A percentile compares a stretch with the other conserved stretches of the same genome.
These are phyloP conservation scores for Phlyctochytrium planicorne DNA, from an alignment of 192 early-diverging fungal genomes.

Conservation along the genomic window DNA sequence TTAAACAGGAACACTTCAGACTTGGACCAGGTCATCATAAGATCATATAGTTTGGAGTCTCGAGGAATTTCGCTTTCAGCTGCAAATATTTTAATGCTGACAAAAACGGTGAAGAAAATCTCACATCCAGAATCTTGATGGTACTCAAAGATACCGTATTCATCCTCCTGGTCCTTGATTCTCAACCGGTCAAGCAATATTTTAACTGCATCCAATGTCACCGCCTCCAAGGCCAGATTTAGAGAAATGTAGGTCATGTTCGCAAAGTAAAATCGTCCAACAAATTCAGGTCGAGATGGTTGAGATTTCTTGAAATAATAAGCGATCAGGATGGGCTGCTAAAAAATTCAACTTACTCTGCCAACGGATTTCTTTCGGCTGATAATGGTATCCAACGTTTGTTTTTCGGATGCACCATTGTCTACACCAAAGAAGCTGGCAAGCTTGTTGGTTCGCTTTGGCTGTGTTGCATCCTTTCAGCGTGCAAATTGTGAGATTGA, in stretches of 20 bases:
- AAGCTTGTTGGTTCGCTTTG: constrained; percentile 30
- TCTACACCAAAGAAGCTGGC: constrained; percentile 39
- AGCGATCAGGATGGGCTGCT: constrained; percentile 2
- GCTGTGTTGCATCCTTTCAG: constrained; percentile 6
- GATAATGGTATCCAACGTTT: constrained; percentile 27
- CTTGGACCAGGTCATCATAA: constrained; percentile 33
- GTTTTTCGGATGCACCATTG: constrained; percentile 18
- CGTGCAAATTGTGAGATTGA: neutral
- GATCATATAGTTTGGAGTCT: constrained; percentile 36
- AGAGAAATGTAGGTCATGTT: constrained; percentile 47
- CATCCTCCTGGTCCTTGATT: constrained; percentile 36
- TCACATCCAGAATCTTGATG: constrained; percentile 21
- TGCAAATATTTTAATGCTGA: constrained; percentile 5
- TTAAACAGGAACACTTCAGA: constrained; percentile 49
- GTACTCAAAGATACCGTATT: constrained; percentile 39
- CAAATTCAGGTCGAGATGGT: constrained; percentile 12
- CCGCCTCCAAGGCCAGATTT: constrained; percentile 26
- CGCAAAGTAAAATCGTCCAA: constrained; percentile 45
- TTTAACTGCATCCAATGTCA: constrained; percentile 21
- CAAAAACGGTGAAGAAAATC: constrained; percentile 3
- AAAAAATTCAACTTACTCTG: constrained; percentile 8
- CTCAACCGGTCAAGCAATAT: constrained; percentile 35
- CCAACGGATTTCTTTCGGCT: neutral
- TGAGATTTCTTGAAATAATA: constrained; percentile 9
- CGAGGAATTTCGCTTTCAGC: constrained; percentile 29